Conservation (phyloP, 495 filamentous ascomycete genomes). For the Apiosordaria backusii region DNA sequence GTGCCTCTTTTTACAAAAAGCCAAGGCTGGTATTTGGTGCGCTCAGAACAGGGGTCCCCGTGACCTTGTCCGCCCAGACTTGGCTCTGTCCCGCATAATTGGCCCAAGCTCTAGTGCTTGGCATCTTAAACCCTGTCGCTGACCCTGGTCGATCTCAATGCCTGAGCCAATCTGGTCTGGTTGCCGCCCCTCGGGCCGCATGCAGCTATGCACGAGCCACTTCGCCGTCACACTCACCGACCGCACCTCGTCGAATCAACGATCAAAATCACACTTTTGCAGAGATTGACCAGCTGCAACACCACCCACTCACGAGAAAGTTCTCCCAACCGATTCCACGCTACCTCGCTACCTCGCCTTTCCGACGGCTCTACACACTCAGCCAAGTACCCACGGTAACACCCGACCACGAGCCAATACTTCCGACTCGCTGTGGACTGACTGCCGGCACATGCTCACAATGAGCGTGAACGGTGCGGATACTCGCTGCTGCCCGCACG, state of each 20-base stretch:
- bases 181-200: conserved; percentile 37
- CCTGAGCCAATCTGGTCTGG: conserved; percentile 38
- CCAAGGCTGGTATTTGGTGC: conserved; percentile 12
- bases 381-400: conserved; percentile 31
- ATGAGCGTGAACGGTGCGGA: conserved; percentile 1
- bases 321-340: conserved; percentile 14
- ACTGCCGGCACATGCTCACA: neutral
- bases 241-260: conserved; percentile 34
- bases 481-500: conserved; percentile 14
- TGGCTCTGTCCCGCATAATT: conserved; percentile 30
- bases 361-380: neutral
- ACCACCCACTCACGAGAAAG: conserved; percentile 15
- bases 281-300: conserved; percentile 13
- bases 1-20: conserved; percentile 8
- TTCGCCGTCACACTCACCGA: conserved; percentile 37
- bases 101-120: conserved; percentile 32
- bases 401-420: conserved; percentile 22
- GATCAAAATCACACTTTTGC: conserved; percentile 23
- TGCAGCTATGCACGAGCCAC: conserved; percentile 37
- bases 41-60: conserved; percentile 17
- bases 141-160: conserved; percentile 31
- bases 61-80: conserved; percentile 11
- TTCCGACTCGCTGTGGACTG: conserved; percentile 1
- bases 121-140: conserved; percentile 22
- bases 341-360: conserved; percentile 23